Base-by-base conservation (phyloP, 2,329 filamentous ascomycete genomes). In the Fusarium nanum region DNA sequence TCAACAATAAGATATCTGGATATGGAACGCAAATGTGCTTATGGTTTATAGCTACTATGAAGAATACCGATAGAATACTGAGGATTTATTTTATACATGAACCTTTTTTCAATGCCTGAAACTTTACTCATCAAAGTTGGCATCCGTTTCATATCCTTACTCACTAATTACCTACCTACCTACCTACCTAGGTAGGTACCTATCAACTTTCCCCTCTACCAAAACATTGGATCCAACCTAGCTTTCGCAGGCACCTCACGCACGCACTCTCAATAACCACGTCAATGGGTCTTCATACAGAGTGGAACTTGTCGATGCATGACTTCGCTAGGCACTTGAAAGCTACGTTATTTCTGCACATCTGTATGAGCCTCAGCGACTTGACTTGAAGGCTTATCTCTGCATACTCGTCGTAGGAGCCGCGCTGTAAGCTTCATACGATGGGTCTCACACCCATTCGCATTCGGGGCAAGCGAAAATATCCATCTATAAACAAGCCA, bases 401-500 rank as follows among this genome's bases (percentile, higher is more conserved):
- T 25, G 14, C 28, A 22, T 37, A 45, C n/a, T n/a, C 16, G 14
- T 22, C 23, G 6, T 16, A 14, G 10, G 57, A 41, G 18, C 13
- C 14, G 4, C 12, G 13, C 25, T n/a, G 14, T 14, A 9, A 23
- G 10, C 34, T 41, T 42, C 23, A 42, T 27, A 42, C 62, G 44
- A 86, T 86, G 84, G 77, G 80, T 45, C 80, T 86, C 54, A 87
- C 85, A 8, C 85, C 83, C 6, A 77, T 88, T 63, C 83, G 76
- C 46, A 76, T 86, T 59, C 80, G 82, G 45, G 83, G 85, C 60
- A 88, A 86, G 73, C 81, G 85, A 58, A 88, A 86, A 74, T 79
- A 72, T 14, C 56, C 73, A 40, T 61, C 68, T 34, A 49, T 53
- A n/a, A 67, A 23, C 22, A 60, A 56, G 46, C 71, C 49, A 37